These are phyloP conservation scores for Phaffomyces opuntiae DNA, from an alignment of 805 yeast genomes.

Conservation along the genomic window DNA sequence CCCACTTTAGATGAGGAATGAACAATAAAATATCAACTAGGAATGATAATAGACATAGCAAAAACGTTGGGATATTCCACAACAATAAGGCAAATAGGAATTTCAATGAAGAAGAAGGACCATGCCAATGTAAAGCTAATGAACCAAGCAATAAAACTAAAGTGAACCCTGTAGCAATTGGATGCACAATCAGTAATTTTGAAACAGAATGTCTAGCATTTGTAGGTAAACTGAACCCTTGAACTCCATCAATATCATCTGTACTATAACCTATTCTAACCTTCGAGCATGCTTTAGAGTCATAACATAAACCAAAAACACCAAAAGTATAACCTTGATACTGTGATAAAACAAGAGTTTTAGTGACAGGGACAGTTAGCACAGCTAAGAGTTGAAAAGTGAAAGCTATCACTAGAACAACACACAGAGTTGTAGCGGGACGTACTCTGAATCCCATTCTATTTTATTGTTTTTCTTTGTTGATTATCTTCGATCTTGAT, in stretches of 20 bases:
- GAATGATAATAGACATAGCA: constrained; percentile 66
- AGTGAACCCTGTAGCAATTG: constrained; percentile 53
- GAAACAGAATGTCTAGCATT: constrained; percentile 53
- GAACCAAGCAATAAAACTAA: constrained; percentile 36
- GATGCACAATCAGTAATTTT: constrained; percentile 58
- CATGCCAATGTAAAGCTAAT: constrained; percentile 32
- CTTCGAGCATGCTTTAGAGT: constrained; percentile 30
- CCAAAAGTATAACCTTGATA: constrained; percentile 51
- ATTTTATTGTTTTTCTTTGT: background rate
- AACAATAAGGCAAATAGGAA: constrained; percentile 47
- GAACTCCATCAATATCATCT: constrained; percentile 25
- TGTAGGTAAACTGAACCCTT: constrained; percentile 47
- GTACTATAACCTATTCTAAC: constrained; percentile 38
- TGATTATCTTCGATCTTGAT: too few relatives aligned
- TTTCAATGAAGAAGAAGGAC: constrained; percentile 28
- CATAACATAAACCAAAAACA: constrained; percentile 59
- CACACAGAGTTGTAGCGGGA: constrained; percentile 29
- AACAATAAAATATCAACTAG: constrained; percentile 78
- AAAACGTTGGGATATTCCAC: constrained; percentile 60
- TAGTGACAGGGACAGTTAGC: constrained; percentile 53
- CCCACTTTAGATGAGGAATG: constrained; percentile 66
- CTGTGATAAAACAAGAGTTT: constrained; percentile 39
- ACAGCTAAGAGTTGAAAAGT: constrained; percentile 54
- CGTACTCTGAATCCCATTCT: constrained; percentile 22
- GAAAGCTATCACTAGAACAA: constrained; percentile 42